phyloP scores from a whole-genome alignment of 805 yeast genomes.

The Metschnikowia lachancei region DNA sequence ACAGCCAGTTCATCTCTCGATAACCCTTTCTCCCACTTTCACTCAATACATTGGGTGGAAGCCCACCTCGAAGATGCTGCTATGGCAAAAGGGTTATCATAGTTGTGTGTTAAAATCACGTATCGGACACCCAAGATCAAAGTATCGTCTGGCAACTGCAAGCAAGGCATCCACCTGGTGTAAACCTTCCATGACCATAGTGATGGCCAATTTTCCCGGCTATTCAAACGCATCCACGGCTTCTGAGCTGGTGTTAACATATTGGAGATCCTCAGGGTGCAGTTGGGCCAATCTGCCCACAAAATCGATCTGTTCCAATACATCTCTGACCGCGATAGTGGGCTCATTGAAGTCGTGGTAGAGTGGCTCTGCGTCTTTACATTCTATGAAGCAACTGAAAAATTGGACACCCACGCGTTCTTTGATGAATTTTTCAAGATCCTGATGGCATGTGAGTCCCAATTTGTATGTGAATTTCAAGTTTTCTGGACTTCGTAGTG shows the following conservation, averaged over 20 bases:
- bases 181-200: constrained; percentile 54
- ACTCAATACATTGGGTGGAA: constrained; percentile 44
- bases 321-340: constrained; percentile 48
- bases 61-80: constrained; percentile 51
- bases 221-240: constrained; percentile 35
- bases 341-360: constrained; percentile 46
- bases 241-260: constrained; percentile 42
- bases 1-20: constrained; percentile 50
- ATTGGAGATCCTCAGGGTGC: constrained; percentile 38
- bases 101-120: constrained; percentile 52
- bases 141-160: constrained; percentile 48
- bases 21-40: constrained; percentile 41
- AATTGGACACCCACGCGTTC: constrained; percentile 52
- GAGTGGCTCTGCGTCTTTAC: constrained; percentile 38
- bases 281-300: constrained; percentile 43
- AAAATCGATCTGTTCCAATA: constrained; percentile 54
- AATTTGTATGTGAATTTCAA: constrained; percentile 39
- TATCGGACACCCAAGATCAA: constrained; percentile 52
- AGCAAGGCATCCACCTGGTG: constrained; percentile 52
- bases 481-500: constrained; percentile 38
- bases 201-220: constrained; percentile 40
- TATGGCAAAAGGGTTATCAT: constrained; percentile 58
- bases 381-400: constrained; percentile 49
- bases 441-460: constrained; percentile 45
- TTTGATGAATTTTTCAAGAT: constrained; percentile 38